Base-by-base conservation (phyloP, 768 basidiomycete species). In the Leccinum uliginosum region DNA sequence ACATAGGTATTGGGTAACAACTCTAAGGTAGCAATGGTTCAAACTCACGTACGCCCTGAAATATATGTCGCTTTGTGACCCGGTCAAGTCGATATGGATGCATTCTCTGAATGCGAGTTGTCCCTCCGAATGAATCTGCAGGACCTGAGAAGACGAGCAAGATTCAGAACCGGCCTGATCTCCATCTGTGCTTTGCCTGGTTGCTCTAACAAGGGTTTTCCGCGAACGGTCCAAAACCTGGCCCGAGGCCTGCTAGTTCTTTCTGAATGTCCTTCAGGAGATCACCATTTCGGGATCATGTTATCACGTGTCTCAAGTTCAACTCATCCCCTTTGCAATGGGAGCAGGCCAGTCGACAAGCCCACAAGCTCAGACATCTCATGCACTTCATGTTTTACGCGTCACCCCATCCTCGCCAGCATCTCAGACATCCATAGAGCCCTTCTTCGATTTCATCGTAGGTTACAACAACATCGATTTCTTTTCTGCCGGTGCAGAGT, bases 361-460 rank as follows among this genome's bases (percentile, higher is more conserved):
- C 40, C 70, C 79, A 35, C 69, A 65, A 56, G 32, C 44, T 5
- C 58, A 66, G 56, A 34, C 70, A 46, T 64, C 66, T 6, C 84
- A 80, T 58, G 91, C 85, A 2, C 75, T 97, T 10, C 94, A 98
- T 68, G 89, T 94, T 59, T 76, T 97, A 55, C 85, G 94, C 54
- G 93, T 97, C 29, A 93, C 92, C 2, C 89, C 93, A 2, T 81
- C 81, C 6, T 94, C 91, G 1, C 97, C 97, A 6, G 92, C 96
- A 1, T 91, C 91, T 1, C 79, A 86, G 57, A 91, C 92, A 89
- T 67, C 81, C 81, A 78, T 87, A 38, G 85, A 89, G 68, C 91
- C 96, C 3, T 95, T 93, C 75, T 99, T 99, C 65, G 97, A 98
- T 76, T 98, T 97, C 70, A 82, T 99, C 21, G 86, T 97, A 43